Evolutionary conservation across 1,139 yeast genomes (phyloP).

Genomic region (Zygoascus hellenicus): DNA sequence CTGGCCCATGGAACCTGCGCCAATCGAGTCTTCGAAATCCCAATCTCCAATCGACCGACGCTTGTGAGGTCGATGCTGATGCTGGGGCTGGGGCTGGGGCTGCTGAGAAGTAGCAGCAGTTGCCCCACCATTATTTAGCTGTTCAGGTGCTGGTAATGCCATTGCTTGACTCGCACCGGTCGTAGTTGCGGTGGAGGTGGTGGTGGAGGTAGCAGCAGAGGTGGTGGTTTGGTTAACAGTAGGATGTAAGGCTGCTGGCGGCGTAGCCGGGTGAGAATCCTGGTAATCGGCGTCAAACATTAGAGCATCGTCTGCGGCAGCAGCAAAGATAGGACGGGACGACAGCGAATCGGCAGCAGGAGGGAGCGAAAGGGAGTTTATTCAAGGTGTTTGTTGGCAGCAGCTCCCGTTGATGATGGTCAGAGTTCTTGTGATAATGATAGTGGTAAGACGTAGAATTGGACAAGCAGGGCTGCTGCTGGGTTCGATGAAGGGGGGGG

Average conservation of each 20-base stretch:
- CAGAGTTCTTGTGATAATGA: neutral
- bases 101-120: conserved; percentile 4
- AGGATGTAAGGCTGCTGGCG: neutral
- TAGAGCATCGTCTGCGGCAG: neutral
- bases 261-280: neutral
- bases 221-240: neutral
- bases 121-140: conserved; percentile 1
- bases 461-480: conserved; percentile 3
- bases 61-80: conserved; percentile 29
- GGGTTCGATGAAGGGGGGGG: conserved; percentile 1
- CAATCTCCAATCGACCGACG: conserved; percentile 92
- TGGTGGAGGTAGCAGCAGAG: neutral
- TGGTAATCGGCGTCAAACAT: neutral
- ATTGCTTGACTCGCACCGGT: neutral
- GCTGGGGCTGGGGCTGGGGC: neutral
- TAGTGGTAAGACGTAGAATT: neutral
- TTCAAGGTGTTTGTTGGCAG: no score
- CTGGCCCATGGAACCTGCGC: conserved; percentile 99
- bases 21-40: conserved; percentile 92
- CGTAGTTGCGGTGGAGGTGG: neutral
- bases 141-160: neutral
- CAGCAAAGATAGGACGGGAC: neutral
- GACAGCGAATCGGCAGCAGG: no score
- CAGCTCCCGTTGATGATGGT: neutral
- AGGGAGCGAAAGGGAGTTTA: no score